These are phyloP conservation scores for Solanum rostratum DNA, from an alignment of 257 asterid genomes.

Conservation along the genomic window DNA sequence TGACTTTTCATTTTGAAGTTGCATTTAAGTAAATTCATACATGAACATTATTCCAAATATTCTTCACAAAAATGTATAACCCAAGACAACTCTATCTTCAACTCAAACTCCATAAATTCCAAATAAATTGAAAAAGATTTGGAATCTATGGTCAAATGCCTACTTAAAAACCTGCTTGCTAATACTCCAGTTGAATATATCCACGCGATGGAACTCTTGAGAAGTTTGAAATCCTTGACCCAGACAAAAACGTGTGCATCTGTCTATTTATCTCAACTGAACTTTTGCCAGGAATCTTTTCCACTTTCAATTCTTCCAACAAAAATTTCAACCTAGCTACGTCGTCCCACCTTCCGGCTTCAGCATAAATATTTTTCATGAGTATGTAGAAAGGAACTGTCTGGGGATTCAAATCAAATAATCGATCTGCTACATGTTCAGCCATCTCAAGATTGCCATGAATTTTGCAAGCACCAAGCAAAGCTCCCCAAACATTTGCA, in stretches of 20 bases:
- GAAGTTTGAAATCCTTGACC: not conserved
- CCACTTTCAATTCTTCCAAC: constrained; percentile 2
- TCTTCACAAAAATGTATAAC: not conserved
- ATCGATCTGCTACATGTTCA: constrained; percentile 4
- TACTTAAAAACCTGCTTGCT: not conserved
- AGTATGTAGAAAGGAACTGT: constrained; percentile 2
- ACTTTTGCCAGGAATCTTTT: constrained; percentile 12
- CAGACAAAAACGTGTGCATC: constrained; percentile 3
- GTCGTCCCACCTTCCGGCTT: constrained; percentile 10
- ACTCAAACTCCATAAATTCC: not conserved
- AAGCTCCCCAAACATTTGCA: constrained; percentile 9
- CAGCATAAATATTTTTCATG: constrained; percentile 9
- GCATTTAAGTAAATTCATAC: not conserved
- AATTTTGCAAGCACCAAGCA: constrained; percentile 15
- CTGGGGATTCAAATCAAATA: not conserved
- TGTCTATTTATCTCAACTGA: constrained; percentile 7
- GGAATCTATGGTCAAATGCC: not conserved
- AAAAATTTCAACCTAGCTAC: constrained; percentile 2
- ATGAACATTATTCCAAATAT: not conserved
- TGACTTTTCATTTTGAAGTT: not conserved
- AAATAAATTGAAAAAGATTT: not conserved
- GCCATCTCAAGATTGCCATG: constrained; percentile 11
- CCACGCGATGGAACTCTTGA: not conserved
- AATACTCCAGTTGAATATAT: not conserved
- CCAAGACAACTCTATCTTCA: not conserved